Conservation (phyloP, 805 yeast genomes). For the Kregervanrija pseudodelftensis region DNA sequence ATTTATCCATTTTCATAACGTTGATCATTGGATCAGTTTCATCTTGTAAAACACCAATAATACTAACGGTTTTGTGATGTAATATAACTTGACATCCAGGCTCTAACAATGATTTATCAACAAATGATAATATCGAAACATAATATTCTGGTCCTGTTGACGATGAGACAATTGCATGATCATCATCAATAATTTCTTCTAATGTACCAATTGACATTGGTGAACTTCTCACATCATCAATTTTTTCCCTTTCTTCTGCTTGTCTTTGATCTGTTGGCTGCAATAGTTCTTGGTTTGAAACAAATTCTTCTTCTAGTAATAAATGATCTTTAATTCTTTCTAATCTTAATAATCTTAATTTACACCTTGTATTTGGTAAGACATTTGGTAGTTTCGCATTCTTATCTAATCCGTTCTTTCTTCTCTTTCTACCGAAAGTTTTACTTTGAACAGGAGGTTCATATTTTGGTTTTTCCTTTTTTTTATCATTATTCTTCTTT, state of each 20-base stretch:
- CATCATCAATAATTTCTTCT: slow-evolving; percentile 97
- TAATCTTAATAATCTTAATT: slow-evolving; percentile 80
- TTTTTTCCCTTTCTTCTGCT: slow-evolving; percentile 90
- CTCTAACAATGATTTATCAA: slow-evolving; percentile 90
- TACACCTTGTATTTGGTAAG: slow-evolving; percentile 89
- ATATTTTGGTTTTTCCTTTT: slow-evolving; percentile 88
- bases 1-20: slow-evolving; percentile 95
- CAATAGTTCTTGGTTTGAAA: slow-evolving; percentile 86
- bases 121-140: slow-evolving; percentile 92
- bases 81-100: slow-evolving; percentile 95
- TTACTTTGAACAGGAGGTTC: slow-evolving; percentile 94
- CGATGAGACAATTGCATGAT: slow-evolving; percentile 95
- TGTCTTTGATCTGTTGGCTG: slow-evolving; percentile 96
- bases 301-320: slow-evolving; percentile 91
- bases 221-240: slow-evolving; percentile 91
- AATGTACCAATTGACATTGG: slow-evolving; percentile 96
- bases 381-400: slow-evolving; percentile 69
- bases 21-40: slow-evolving; percentile 97
- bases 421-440: slow-evolving; percentile 84
- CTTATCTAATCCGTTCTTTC: slow-evolving; percentile 80
- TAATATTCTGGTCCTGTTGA: slow-evolving; percentile 96
- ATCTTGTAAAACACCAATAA: slow-evolving; percentile 97
- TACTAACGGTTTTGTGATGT: slow-evolving; percentile 91
- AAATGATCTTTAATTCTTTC: slow-evolving; percentile 96
- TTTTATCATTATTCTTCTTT: slow-evolving; percentile 33